Evolutionary conservation across 495 filamentous ascomycete genomes (phyloP).

Genomic region (Lepidopterella palustris): DNA sequence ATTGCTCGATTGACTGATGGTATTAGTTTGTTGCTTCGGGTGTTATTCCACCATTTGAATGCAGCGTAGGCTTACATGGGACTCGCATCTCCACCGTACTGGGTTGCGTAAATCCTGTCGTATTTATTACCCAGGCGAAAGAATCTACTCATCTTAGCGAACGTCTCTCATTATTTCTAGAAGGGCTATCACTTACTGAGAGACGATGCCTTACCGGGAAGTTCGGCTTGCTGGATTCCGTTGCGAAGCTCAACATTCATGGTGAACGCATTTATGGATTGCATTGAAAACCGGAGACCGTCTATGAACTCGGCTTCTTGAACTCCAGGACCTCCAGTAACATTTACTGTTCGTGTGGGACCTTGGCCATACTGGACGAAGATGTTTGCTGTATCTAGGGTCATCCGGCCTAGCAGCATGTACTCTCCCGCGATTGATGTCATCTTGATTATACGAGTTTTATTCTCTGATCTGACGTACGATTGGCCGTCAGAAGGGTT

Average conservation of each 20-base stretch:
- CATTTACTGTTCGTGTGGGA: not conserved
- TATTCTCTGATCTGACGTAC: not conserved
- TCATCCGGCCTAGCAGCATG: conserved; percentile 1
- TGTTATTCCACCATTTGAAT: too few relatives aligned
- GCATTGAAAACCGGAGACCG: not conserved
- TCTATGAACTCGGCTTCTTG: conserved; percentile 10
- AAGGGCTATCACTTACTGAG: not conserved
- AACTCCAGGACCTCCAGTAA: conserved; percentile 1
- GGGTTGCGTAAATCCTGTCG: not conserved
- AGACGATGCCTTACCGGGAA: not conserved
- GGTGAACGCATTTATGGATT: not conserved
- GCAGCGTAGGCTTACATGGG: not conserved
- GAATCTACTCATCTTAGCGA: not conserved
- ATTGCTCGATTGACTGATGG: not conserved
- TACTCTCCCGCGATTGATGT: conserved; percentile 4
- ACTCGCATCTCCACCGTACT: not conserved
- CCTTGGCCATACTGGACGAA: conserved; percentile 9
- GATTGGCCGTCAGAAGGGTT: not conserved
- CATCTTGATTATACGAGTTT: conserved; percentile 6
- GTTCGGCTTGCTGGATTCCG: not conserved
- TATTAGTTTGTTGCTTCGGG: not conserved
- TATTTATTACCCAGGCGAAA: conserved; percentile 4
- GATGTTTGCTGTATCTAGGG: not conserved
- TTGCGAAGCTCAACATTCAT: conserved; percentile 2
- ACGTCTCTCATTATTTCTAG: not conserved